Conservation (phyloP, 2,329 filamentous ascomycete species). For the Coniochaeta ligniaria region DNA sequence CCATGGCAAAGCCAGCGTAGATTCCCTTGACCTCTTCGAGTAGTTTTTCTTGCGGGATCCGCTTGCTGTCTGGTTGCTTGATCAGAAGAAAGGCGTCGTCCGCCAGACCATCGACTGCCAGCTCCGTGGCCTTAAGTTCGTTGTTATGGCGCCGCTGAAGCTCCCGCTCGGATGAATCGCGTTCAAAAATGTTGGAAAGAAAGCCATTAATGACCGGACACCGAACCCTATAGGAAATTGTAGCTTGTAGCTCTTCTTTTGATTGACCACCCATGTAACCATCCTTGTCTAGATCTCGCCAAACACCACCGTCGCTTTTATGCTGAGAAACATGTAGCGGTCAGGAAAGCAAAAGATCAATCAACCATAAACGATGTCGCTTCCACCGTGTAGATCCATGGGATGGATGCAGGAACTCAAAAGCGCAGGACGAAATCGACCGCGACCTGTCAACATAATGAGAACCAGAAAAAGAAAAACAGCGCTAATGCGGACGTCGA, state of each 20-base stretch:
- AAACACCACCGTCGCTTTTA: not conserved
- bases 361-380: not conserved
- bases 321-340: not conserved
- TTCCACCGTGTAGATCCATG: not conserved
- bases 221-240: not conserved
- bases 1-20: not conserved
- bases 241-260: not conserved
- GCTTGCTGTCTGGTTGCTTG: not conserved
- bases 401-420: not conserved
- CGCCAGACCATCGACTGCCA: not conserved
- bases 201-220: not conserved
- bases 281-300: not conserved
- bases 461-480: not conserved
- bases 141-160: not conserved
- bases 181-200: not conserved
- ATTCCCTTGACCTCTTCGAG: not conserved
- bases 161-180: not conserved
- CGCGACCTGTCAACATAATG: not conserved
- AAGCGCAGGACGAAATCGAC: not conserved
- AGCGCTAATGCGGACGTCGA: not conserved
- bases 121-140: not conserved
- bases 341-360: not conserved
- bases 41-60: not conserved
- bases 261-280: not conserved
- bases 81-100: not conserved